phyloP scores from a whole-genome alignment of 192 early-diverging fungal species.

The Rhizophlyctis rosea region DNA sequence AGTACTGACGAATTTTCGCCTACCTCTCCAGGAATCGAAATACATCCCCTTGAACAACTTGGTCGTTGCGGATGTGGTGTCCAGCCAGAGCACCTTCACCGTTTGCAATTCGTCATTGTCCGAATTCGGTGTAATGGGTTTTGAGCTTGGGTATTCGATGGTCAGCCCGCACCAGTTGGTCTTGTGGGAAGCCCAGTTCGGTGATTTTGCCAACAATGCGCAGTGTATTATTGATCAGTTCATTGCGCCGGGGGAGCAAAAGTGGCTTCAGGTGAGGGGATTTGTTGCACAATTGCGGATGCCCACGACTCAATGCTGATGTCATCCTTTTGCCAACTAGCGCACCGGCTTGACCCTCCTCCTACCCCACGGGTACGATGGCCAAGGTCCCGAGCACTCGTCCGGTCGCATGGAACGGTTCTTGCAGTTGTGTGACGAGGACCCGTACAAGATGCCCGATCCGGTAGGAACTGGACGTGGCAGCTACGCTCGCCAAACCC shows the following conservation, averaged over 20 bases:
- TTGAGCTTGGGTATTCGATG: constrained; percentile 95
- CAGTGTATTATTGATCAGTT: constrained; percentile 99
- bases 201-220: constrained; percentile 96
- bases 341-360: constrained; percentile 91
- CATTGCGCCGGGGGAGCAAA: constrained; percentile 92
- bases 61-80: constrained; percentile 60
- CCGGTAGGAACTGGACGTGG: constrained; percentile 35
- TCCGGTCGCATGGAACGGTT: constrained; percentile 93
- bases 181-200: constrained; percentile 98
- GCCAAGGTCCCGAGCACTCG: constrained; percentile 98
- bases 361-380: constrained; percentile 97
- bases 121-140: constrained; percentile 93
- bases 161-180: constrained; percentile 91
- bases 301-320: background rate
- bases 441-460: constrained; percentile 72
- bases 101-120: constrained; percentile 95
- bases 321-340: constrained; percentile 8
- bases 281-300: constrained; percentile 12
- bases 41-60: constrained; percentile 87
- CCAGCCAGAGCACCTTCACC: constrained; percentile 74
- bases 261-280: constrained; percentile 98
- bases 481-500: constrained; percentile 80
- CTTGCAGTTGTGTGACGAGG: constrained; percentile 92
- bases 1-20: background rate
- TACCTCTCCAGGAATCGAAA: constrained; percentile 54